Base-by-base conservation (phyloP, 83 land plant species). In the Picea abies region DNA sequence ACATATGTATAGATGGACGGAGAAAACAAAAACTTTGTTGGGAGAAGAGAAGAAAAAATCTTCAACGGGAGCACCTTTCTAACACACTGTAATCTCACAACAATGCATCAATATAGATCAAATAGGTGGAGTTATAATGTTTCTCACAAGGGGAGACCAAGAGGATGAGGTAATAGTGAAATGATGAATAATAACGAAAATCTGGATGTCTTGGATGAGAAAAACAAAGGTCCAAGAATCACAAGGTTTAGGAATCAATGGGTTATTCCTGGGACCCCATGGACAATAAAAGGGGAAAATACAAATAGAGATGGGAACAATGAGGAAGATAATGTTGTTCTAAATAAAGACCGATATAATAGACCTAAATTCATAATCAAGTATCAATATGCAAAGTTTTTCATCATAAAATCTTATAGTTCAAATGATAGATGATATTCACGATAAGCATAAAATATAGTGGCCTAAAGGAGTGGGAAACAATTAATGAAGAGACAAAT, bases 221-320 rank as follows among this genome's bases (percentile, higher is more conserved):
- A 90, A 78, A 92, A 85, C 72, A 80, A 83, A 64, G 96, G 96
- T 19, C 94, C 96, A 19, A 83, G 94, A 37, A 82, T 89, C 16
- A 80, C 83, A 19, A 78, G 85, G 17, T 78, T 79, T 12, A 89
- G 81, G 75, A 91, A 84, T 35, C 84, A 71, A 61, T 78, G 82
- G 32, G 85, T 70, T 17, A 58, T 80, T 67, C 79, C 44, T 10
- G 44, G 66, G 17, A 37, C 81, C 11, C 82, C 80, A 9, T 29
- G 89, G 67, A 80, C 37, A 20, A 86, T 87, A 4, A 86, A 83
- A 68, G 90, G 85, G 8, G 90, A 89, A 76, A 70, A 22, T 49
- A 44, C 83, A n/a, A 81, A 85, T 35, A 35, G 64, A 8, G 82
- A 25, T 82, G 91, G 60, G 29, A 71, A 79, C 20, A 60, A 7